Evolutionary conservation across 192 early-diverging fungal species (phyloP).

Genomic region (Funneliformis mosseae): DNA sequence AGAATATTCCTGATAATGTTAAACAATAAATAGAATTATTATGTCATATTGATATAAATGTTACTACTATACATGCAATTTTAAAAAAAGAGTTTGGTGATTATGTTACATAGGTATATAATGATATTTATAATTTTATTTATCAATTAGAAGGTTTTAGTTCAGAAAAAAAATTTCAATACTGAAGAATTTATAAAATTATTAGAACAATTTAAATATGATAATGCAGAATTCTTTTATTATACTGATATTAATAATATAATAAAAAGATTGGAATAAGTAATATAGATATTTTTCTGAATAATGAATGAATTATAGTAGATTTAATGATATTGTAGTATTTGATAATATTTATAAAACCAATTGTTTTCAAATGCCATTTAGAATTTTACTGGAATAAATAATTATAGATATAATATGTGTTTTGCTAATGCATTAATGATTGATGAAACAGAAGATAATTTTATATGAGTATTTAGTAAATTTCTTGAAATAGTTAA

Average conservation of each 20-base stretch:
- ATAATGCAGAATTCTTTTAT: not conserved
- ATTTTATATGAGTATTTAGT: slow-evolving; percentile 12
- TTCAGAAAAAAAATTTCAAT: not conserved
- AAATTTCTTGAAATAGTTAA: slow-evolving; percentile 6
- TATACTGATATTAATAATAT: not conserved
- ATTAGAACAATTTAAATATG: not conserved
- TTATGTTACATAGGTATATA: slow-evolving; percentile 8
- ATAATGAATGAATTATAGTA: not conserved
- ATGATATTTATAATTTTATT: slow-evolving; percentile 9
- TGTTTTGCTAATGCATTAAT: slow-evolving; percentile 11
- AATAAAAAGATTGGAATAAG: not conserved
- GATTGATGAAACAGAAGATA: slow-evolving; percentile 8
- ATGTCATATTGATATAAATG: not conserved
- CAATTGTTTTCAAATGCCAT: not conserved
- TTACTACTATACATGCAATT: not conserved
- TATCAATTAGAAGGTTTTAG: not conserved
- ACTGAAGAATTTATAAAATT: not conserved
- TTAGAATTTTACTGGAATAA: not conserved
- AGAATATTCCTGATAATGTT: not conserved
- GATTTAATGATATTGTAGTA: slow-evolving; percentile 4
- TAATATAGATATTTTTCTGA: not conserved
- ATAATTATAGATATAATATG: not conserved
- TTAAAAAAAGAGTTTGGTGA: slow-evolving; percentile 1
- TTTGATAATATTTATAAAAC: slow-evolving; percentile 23
- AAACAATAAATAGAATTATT: not conserved